Conservation (phyloP, 176 grass and related monocot genomes). For the Oryza officinalis region DNA sequence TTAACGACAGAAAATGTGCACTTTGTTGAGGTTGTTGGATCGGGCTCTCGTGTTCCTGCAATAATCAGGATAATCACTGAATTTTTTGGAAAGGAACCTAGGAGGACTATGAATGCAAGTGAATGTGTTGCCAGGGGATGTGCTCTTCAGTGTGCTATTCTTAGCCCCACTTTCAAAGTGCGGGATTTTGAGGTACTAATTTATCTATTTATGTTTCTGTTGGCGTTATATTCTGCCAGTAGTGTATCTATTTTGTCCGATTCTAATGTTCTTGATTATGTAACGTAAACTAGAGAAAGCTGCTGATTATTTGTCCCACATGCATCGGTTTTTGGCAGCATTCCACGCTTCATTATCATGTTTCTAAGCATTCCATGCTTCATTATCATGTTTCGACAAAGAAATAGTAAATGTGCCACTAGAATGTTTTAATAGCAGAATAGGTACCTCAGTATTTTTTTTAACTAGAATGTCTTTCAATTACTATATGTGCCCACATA, state of each 20-base stretch:
- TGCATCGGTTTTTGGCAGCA: background rate
- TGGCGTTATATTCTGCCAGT: background rate
- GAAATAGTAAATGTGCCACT: background rate
- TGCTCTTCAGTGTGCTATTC: slow-evolving; percentile 85
- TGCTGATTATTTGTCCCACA: background rate
- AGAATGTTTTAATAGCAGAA: background rate
- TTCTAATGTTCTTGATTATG: background rate
- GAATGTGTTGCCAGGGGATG: slow-evolving; percentile 89
- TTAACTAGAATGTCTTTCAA: background rate
- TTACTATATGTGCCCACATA: background rate
- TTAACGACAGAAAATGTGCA: slow-evolving; percentile 39
- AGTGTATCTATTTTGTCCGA: background rate
- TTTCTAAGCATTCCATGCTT: background rate
- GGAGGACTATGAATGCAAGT: slow-evolving; percentile 92
- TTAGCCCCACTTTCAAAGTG: slow-evolving; percentile 96
- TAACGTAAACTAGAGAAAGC: background rate
- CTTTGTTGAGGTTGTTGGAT: slow-evolving; percentile 70
- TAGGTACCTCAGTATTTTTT: background rate
- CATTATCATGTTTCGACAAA: background rate
- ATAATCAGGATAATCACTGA: slow-evolving; percentile 76
- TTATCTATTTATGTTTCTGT: background rate
- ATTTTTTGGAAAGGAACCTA: slow-evolving; percentile 76
- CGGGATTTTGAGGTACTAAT: slow-evolving; percentile 80
- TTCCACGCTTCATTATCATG: background rate
- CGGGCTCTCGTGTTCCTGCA: slow-evolving; percentile 71